Base-by-base conservation (phyloP, 768 basidiomycete genomes). In the Collybia sordida region DNA sequence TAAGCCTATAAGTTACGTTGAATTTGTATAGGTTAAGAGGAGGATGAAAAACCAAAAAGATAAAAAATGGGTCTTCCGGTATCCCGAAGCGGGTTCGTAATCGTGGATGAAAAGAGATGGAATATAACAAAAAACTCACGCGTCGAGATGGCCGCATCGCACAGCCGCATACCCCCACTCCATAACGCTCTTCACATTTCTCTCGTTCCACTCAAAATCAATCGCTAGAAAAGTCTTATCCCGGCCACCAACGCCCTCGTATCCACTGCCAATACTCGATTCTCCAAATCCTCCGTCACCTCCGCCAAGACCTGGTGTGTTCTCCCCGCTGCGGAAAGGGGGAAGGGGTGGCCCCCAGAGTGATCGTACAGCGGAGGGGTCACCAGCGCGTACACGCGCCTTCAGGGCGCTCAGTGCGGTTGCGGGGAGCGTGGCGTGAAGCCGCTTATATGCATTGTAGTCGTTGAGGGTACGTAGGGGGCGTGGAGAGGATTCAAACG, bases 131-230 rank as follows among this genome's bases (percentile, higher is more conserved):
- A 39, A 11, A 15, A 75, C 86, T 64, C 60, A 90, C 86, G 78
- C 74, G 50, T 85, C 79, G 34, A 93, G 67, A 69, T 86, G 82
- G 0, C 80, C 81, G 58, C 87, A 90, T 22, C 89, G 73, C 39
- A 90, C 78, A 9, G 86, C 86, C 23, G 90, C 86, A 68, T 92
- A 92, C 1, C 90, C 90, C 82, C 85, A 92, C 65, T 91, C 90
- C 41, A 90, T 62, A 54, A 82, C 81, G 40, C 80, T 78, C 46
- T 80, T 79, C 46, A 81, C 73, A 57, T 88, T 88, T 47, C 84
- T 77, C 59, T 92, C 90, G 28, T 78, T 83, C 74, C 81, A 84
- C 61, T 89, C 85, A 57, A 90, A 90, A 53, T 86, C 82, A 7
- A 93, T 67, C 0, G 87, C 80, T 44, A 93, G 61, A 64, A 87